Evolutionary conservation across 2,329 filamentous ascomycete genomes (phyloP).

Genomic region (Zasmidium citrigriseum): DNA sequence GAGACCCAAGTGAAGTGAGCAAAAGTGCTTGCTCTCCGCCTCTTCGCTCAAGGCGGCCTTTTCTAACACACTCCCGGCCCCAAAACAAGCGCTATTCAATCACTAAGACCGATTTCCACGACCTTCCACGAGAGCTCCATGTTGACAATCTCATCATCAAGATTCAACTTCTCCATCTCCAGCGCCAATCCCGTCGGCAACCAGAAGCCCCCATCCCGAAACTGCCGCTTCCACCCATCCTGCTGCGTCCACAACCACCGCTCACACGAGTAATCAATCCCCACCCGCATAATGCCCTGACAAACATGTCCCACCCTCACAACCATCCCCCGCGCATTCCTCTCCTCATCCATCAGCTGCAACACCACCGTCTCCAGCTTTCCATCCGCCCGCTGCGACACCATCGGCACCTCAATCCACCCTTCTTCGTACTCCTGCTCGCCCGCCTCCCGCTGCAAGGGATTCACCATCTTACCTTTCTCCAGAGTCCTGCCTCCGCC

Average conservation of each 20-base stretch:
- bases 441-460: constrained; percentile 37
- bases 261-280: constrained; percentile 51
- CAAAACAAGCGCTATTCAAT: too few relatives aligned
- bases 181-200: constrained; percentile 44
- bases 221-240: constrained; percentile 39
- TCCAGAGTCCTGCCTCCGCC: constrained; percentile 51
- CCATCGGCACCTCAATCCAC: constrained; percentile 43
- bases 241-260: constrained; percentile 52
- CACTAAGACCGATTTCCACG: constrained; percentile 33
- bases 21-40: too few relatives aligned
- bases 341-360: constrained; percentile 36
- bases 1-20: too few relatives aligned
- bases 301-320: constrained; percentile 56
- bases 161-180: constrained; percentile 30
- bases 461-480: constrained; percentile 62
- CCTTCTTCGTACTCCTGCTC: constrained; percentile 51
- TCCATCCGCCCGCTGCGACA: constrained; percentile 43
- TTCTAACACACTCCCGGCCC: too few relatives aligned
- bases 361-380: constrained; percentile 41
- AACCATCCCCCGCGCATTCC: constrained; percentile 50
- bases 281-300: constrained; percentile 58
- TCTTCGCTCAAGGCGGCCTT: too few relatives aligned
- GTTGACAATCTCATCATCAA: constrained; percentile 36
- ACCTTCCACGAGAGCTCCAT: constrained; percentile 41
- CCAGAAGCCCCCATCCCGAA: constrained; percentile 41